Conservation (phyloP, 192 early-diverging fungal genomes). For the Paraglomus brasilianum region DNA sequence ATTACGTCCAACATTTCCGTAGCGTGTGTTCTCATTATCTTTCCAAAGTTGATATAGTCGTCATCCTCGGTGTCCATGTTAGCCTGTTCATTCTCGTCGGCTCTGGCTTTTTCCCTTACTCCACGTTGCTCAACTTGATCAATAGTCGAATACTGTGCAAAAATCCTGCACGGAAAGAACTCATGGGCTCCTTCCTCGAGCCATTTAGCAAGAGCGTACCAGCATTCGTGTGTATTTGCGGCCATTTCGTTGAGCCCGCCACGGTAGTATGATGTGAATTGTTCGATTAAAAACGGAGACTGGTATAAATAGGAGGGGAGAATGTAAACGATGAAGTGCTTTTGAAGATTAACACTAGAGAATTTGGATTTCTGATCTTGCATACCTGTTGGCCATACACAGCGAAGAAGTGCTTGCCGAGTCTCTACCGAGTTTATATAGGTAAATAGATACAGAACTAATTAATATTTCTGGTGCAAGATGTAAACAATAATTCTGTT, state of each 20-base stretch:
- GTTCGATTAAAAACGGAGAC: slow-evolving; percentile 75
- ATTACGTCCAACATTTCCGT: too few species aligned
- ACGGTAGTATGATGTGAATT: slow-evolving; percentile 66
- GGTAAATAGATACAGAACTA: neutral
- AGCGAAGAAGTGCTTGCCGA: slow-evolving; percentile 59
- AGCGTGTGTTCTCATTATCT: too few species aligned
- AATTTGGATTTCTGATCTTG: neutral
- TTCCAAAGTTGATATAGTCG: too few species aligned
- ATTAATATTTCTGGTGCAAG: neutral
- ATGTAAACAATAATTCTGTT: too few species aligned
- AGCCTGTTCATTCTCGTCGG: too few species aligned
- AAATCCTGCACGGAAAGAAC: too few species aligned
- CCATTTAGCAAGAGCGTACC: slow-evolving; percentile 45
- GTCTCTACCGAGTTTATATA: slow-evolving; percentile 15
- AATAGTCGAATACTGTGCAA: too few species aligned
- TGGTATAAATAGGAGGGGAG: slow-evolving; percentile 43
- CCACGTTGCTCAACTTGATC: too few species aligned
- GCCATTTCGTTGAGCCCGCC: slow-evolving; percentile 71
- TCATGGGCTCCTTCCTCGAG: slow-evolving; percentile 38
- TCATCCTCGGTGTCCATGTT: too few species aligned
- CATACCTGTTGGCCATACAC: slow-evolving; percentile 54
- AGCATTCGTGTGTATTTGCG: slow-evolving; percentile 56
- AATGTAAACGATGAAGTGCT: neutral
- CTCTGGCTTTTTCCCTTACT: too few species aligned
- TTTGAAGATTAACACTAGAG: neutral